A percentile compares a stretch with the other conserved stretches of the same genome.
Conservation (phyloP, 1,284 basidiomycete species). For the Ceratobasidium sp. region DNA sequence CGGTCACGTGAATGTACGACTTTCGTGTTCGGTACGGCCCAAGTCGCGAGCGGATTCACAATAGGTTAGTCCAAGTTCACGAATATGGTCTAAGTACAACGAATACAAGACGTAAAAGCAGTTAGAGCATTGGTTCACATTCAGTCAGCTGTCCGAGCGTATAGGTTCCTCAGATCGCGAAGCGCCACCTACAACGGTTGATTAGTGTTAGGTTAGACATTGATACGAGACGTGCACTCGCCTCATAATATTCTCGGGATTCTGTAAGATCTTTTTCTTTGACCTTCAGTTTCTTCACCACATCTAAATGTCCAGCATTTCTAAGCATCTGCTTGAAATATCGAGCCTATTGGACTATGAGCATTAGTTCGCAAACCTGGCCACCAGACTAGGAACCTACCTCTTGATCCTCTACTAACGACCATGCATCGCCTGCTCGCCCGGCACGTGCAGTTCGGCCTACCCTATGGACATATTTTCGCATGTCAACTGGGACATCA, state of each 20-base stretch:
- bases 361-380: background rate
- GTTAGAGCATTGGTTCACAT: background rate
- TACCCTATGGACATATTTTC: slow-evolving; percentile 97
- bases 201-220: background rate
- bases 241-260: slow-evolving; percentile 73
- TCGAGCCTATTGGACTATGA: slow-evolving; percentile 65
- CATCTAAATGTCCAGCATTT: slow-evolving; percentile 75
- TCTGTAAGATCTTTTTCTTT: slow-evolving; percentile 68
- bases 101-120: background rate
- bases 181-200: slow-evolving; percentile 36
- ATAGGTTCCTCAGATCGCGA: slow-evolving; percentile 26
- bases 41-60: background rate
- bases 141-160: slow-evolving; percentile 15
- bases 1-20: slow-evolving; percentile 37
- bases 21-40: slow-evolving; percentile 5
- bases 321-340: slow-evolving; percentile 90
- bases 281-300: slow-evolving; percentile 78
- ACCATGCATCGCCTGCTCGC: slow-evolving; percentile 88
- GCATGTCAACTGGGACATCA: slow-evolving; percentile 95
- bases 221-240: slow-evolving; percentile 50
- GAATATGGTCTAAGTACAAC: background rate
- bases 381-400: slow-evolving; percentile 56
- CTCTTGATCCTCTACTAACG: slow-evolving; percentile 95
- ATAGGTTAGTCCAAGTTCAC: background rate
- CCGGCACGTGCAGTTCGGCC: slow-evolving; percentile 95